Evolutionary conservation across 495 filamentous ascomycete genomes (phyloP).

Genomic region (Talaromyces liani): DNA sequence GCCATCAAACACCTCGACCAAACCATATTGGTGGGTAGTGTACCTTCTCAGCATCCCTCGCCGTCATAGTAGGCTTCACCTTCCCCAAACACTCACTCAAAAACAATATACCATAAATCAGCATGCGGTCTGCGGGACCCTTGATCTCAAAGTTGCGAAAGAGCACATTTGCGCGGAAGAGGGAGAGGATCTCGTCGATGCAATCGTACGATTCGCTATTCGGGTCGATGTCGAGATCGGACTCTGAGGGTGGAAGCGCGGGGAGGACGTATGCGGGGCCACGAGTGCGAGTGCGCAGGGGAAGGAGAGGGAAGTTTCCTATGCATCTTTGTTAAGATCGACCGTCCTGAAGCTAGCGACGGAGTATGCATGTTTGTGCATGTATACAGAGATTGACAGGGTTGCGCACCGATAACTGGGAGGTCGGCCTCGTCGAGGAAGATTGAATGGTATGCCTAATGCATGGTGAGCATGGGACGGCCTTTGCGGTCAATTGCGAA

Average conservation of each 20-base stretch:
- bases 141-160: constrained; percentile 99
- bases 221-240: constrained; percentile 67
- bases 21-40: background rate
- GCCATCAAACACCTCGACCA: background rate
- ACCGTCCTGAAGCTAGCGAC: background rate
- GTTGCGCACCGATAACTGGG: constrained; percentile 51
- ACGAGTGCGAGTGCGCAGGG: constrained; percentile 84
- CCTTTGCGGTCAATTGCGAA: constrained; percentile 4
- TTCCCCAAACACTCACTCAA: constrained; percentile 80
- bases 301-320: constrained; percentile 92
- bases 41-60: constrained; percentile 55
- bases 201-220: constrained; percentile 88
- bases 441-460: constrained; percentile 85
- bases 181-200: constrained; percentile 81
- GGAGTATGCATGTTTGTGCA: background rate
- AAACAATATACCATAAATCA: constrained; percentile 96
- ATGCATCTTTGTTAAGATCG: background rate
- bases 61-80: constrained; percentile 64
- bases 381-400: constrained; percentile 11
- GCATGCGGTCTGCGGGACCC: constrained; percentile 84
- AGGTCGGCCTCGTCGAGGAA: constrained; percentile 77
- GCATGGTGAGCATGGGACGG: background rate
- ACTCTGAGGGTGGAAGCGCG: constrained; percentile 58
- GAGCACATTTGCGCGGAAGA: constrained; percentile 96
- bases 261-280: constrained; percentile 85